phyloP scores from a whole-genome alignment of 75 land plant genomes.

The Chamaecyparis obtusa region DNA sequence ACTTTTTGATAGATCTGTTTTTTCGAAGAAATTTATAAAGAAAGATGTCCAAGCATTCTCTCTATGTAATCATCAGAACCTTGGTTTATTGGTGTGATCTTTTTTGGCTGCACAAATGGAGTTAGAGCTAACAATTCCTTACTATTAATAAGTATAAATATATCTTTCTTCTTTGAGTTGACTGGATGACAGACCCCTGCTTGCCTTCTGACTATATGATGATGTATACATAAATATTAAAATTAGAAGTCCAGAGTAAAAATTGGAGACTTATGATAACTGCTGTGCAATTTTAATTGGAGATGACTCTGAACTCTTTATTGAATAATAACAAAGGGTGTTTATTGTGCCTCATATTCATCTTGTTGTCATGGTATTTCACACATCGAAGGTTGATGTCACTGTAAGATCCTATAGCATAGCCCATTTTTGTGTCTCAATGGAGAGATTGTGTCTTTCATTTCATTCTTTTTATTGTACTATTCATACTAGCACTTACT shows the following conservation, averaged over 20 bases:
- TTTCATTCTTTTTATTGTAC: too few relatives aligned
- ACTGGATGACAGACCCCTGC: not conserved
- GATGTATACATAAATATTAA: not conserved
- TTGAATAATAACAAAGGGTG: not conserved
- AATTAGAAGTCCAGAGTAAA: not conserved
- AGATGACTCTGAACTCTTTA: slow-evolving; percentile 7
- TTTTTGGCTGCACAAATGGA: not conserved
- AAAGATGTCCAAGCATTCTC: not conserved
- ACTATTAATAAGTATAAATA: too few relatives aligned
- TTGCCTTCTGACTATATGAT: not conserved
- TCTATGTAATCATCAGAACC: not conserved
- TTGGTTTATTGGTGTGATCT: not conserved
- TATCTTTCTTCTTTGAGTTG: not conserved
- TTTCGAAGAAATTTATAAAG: not conserved
- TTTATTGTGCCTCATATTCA: too few relatives aligned
- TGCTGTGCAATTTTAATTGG: not conserved
- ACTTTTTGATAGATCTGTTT: not conserved
- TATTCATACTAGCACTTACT: too few relatives aligned
- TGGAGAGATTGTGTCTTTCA: too few relatives aligned
- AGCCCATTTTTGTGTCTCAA: too few relatives aligned
- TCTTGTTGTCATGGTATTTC: too few relatives aligned
- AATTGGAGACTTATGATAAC: not conserved
- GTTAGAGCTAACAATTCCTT: too few relatives aligned
- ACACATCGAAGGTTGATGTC: too few relatives aligned
- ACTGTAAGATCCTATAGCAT: too few relatives aligned